These are phyloP conservation scores for Fusarium bactridioides DNA, from an alignment of 2,329 filamentous ascomycete species.

Conservation along the genomic window DNA sequence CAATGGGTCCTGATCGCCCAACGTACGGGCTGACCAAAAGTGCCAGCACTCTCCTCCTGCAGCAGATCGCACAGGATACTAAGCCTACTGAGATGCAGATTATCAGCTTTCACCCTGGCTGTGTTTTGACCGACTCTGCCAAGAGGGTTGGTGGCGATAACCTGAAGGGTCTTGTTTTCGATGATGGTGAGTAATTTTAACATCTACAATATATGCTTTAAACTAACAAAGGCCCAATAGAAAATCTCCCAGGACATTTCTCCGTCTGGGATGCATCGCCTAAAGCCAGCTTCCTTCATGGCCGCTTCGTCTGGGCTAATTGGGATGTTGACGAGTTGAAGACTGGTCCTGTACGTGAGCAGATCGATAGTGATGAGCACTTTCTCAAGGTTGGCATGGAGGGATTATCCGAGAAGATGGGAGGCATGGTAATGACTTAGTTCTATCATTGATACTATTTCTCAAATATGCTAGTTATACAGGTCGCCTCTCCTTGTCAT, in stretches of 20 bases:
- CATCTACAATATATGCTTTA: accelerated
- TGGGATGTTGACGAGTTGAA: not conserved
- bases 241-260: not conserved
- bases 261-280: not conserved
- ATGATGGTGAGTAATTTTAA: not conserved
- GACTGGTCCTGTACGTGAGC: not conserved
- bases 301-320: not conserved
- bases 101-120: not conserved
- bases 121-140: not conserved
- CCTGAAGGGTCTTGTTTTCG: not conserved
- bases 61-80: not conserved
- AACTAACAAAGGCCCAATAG: not conserved
- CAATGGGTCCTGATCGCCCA: not conserved
- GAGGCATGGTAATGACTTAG: not conserved
- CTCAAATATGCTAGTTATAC: accelerated
- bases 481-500: accelerated
- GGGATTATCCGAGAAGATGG: not conserved
- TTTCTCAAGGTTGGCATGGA: not conserved
- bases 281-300: not conserved
- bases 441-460: accelerated
- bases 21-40: not conserved
- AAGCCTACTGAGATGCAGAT: not conserved
- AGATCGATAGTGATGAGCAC: not conserved
- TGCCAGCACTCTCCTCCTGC: not conserved
- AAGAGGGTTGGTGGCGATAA: not conserved